A percentile compares a stretch with the other conserved stretches of the same genome.
Evolutionary conservation across 78 protist genomes (phyloP).

Genomic region (Mantamonas sphyraenae): DNA sequence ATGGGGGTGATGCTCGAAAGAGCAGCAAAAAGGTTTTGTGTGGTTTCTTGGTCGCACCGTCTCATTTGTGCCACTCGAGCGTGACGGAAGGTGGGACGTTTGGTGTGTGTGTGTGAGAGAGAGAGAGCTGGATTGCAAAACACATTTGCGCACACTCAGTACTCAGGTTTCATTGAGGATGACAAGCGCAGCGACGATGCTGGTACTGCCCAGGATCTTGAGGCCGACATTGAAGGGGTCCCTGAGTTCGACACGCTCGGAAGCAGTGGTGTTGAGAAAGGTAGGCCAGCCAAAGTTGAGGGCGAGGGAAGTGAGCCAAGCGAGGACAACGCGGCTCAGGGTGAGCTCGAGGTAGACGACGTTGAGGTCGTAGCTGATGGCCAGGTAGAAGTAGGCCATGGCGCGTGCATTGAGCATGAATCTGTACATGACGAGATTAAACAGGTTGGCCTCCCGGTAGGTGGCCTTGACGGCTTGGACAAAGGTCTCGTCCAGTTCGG

Average conservation of each 20-base stretch:
- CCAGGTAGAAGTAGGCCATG: slow-evolving; percentile 45
- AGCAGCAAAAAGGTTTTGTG: no score
- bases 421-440: slow-evolving; percentile 28
- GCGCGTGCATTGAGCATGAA: slow-evolving; percentile 51
- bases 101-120: no score
- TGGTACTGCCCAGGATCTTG: neutral
- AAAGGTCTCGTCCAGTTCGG: slow-evolving; percentile 25
- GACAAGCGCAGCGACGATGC: no score
- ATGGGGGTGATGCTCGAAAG: no score
- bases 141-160: no score
- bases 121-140: no score
- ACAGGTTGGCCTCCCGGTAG: slow-evolving; percentile 15
- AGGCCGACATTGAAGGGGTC: neutral
- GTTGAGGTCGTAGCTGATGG: slow-evolving; percentile 42
- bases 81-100: no score
- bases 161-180: no score
- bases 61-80: no score
- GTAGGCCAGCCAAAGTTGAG: slow-evolving; percentile 35
- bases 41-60: no score
- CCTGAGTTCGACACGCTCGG: neutral
- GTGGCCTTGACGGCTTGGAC: slow-evolving; percentile 22
- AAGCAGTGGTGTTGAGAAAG: slow-evolving; percentile 5
- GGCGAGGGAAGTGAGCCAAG: slow-evolving; percentile 44
- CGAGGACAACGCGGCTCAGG: slow-evolving; percentile 33
- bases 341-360: slow-evolving; percentile 47